phyloP scores from a whole-genome alignment of 2,329 filamentous ascomycete genomes.

The Amylocarpus encephaloides region DNA sequence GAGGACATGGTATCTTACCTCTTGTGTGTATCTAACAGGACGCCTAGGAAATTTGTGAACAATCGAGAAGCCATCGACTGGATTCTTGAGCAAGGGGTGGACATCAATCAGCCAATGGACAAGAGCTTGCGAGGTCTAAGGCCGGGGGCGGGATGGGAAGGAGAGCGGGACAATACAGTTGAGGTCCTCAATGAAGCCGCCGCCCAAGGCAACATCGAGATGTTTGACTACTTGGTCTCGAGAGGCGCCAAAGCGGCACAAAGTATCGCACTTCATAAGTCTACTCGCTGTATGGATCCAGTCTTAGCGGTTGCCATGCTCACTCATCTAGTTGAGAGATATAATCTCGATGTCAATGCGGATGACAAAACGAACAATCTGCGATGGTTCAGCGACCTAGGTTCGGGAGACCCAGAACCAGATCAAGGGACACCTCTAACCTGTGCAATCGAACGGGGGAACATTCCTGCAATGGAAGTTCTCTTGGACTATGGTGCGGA shows the following conservation, averaged over 20 bases:
- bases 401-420: neutral
- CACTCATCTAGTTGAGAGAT: slow-evolving; percentile 7
- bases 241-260: slow-evolving; percentile 1
- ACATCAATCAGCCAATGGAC: slow-evolving; percentile 4
- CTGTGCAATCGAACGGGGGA: neutral
- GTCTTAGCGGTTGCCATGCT: slow-evolving; percentile 3
- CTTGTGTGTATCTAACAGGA: neutral
- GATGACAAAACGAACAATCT: neutral
- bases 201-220: slow-evolving; percentile 5
- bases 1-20: neutral
- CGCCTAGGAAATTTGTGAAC: neutral
- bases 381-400: neutral
- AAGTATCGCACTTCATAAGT: slow-evolving; percentile 7
- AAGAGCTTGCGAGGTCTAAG: neutral
- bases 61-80: slow-evolving; percentile 8
- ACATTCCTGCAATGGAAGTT: slow-evolving; percentile 2
- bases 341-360: slow-evolving; percentile 9
- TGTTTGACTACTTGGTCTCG: slow-evolving; percentile 11
- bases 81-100: slow-evolving; percentile 10
- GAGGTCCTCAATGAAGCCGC: slow-evolving; percentile 7
- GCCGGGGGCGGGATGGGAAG: neutral
- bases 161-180: slow-evolving; percentile 4
- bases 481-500: slow-evolving; percentile 6
- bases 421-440: neutral
- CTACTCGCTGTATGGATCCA: neutral